Base-by-base conservation (phyloP, 176 grass and related monocot genomes). In the Puccinellia tenuiflora region DNA sequence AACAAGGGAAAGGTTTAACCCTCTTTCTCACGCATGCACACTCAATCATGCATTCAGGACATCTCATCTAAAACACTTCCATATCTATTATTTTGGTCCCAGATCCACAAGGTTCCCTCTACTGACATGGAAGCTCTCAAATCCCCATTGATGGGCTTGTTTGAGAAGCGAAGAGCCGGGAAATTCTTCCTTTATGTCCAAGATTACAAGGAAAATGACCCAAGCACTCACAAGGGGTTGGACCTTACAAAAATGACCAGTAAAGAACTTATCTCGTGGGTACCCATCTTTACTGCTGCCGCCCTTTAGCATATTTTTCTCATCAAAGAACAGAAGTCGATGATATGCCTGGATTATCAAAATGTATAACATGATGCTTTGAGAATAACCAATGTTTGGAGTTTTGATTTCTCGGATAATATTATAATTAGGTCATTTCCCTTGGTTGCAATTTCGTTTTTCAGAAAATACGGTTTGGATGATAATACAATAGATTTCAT, bases 401-500 rank as follows among this genome's bases (percentile, higher is more conserved):
- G 9, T 53, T 80, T 46, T 10, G n/a, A 25, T 56, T 28, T 57
- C 5, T 75, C 47, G 4, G 2, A 9, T 38, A 14, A 67, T 66
- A 45, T 0, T 75, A 66, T 67, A 48, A 56, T 45, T 76, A 54
- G 26, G 54, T 82, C 3, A 68, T 67, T 43, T 43, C 61, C 11
- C 0, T 60, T 25, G 40, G 8, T 62, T 52, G 13, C 25, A 50
- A 13, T 65, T 77, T 63, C 22, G 9, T 89, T 81, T 68, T 73
- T 52, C 86, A 97, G 95, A 81, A 97, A 97, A 91, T 97, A 91
- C 42, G 90, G 90, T 45, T 87, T 97, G 88, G 92, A 94, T 88
- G 92, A 94, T 56, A 94, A 97, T 72, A 97, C 95, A 53, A 81
- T 97, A 73, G 95, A 97, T 51, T 97, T 97, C 64, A 97, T 97